Conservation (phyloP, 768 basidiomycete species). For the Sporobolomyces phaffii region DNA sequence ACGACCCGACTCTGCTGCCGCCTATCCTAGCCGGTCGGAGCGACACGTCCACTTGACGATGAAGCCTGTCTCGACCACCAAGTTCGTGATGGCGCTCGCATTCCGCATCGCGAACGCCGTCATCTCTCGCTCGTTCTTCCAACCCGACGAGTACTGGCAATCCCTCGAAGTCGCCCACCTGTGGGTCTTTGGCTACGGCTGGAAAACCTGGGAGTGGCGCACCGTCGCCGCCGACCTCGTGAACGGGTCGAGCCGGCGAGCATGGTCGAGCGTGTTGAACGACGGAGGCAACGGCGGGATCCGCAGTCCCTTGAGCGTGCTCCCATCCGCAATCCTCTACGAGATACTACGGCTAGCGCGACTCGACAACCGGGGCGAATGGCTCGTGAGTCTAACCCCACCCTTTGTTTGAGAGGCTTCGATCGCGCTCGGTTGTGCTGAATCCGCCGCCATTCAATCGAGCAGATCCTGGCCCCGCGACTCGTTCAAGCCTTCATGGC, state of each 20-base stretch:
- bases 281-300: constrained; percentile 16
- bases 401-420: too few relatives aligned
- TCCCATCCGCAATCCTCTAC: constrained; percentile 57
- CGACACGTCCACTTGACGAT: too few relatives aligned
- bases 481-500: constrained; percentile 49
- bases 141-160: constrained; percentile 96
- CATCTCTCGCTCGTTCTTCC: constrained; percentile 76
- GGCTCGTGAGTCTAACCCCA: constrained; percentile 52
- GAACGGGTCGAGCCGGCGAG: neutral
- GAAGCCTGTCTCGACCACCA: neutral
- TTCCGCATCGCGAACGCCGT: constrained; percentile 52
- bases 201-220: constrained; percentile 93
- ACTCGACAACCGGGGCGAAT: constrained; percentile 53
- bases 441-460: too few relatives aligned
- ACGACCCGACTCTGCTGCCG: too few relatives aligned
- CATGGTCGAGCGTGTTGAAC: constrained; percentile 20
- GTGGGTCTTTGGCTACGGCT: constrained; percentile 82
- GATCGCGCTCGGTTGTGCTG: too few relatives aligned
- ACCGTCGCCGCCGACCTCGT: constrained; percentile 9
- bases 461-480: too few relatives aligned
- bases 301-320: constrained; percentile 45
- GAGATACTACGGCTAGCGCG: constrained; percentile 58
- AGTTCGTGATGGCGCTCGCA: constrained; percentile 37
- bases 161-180: constrained; percentile 85
- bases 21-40: too few relatives aligned